Base-by-base conservation (phyloP, 257 asterid species). In the Solanum sejunctum region DNA sequence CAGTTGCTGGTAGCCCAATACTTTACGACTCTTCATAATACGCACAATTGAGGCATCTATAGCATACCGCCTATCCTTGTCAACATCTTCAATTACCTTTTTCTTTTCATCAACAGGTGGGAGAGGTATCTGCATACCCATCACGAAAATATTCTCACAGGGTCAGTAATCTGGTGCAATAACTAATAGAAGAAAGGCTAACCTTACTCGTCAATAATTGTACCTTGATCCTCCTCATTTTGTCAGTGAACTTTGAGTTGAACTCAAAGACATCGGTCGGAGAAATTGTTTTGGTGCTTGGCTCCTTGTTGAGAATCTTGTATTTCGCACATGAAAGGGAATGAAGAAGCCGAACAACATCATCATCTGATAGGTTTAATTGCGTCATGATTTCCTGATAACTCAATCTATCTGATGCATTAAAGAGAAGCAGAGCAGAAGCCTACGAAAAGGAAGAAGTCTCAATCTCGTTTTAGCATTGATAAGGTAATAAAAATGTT, bases 101-200 rank as follows among this genome's bases (percentile, higher is more conserved):
- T 95, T 97, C 89, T 93, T 95, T 93, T 97, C 99, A 82, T 97
- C 99, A 86, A 97, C 99, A 0, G 99, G 99, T 55, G 99, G 99
- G 36, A 97, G 95, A 66, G 99, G 99, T 55, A 97, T 92, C 99
- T 97, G 90, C 83, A 86, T 87, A 86, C 67, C 75, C 69, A 87
- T 26, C 26, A 43, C 23, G 85, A 13, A 39, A 57, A 56, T 18
- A 84, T 26, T 60, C 82, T 23, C 63, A 77, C 41, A 12, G 82
- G 36, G 12, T 77, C 63, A 77, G 63, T 77, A 77, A 77, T 32
- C 16, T 26, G 49, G 81, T 49, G 60, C 64, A 77, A 23, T 8
- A 51, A 51, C 36, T 51, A 26, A 51, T 8, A 26, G 12, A 26
- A 23, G 41, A 6, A 55, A 32, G 23, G 70, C 52, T 52, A 61